Base-by-base conservation (phyloP, 2,329 filamentous ascomycete genomes). In the Podosphaera aphanis region DNA sequence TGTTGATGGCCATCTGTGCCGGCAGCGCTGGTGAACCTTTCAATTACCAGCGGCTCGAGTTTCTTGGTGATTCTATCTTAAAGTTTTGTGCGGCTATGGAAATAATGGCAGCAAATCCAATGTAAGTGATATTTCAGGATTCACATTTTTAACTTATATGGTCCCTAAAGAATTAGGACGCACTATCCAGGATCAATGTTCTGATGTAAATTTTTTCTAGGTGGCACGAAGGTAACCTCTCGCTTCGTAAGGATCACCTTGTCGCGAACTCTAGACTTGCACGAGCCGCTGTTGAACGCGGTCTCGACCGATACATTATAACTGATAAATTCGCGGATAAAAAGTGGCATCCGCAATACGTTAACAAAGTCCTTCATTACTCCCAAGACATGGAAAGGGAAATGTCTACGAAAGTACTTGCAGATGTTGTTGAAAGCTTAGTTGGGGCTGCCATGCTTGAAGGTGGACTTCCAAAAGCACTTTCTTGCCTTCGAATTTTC, bases 11-110 rank as follows among this genome's bases (percentile, higher is more conserved):
- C 1, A 77, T 92, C 43, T 81, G 71, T 44, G 66, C 82, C 0
- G 72, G 77, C 0, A 66, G 66, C 1, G 74, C 82, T 0, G 56
- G 60, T 2, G 74, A 77, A 42, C 59, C 63, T 1, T 68, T 67
- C 0, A 71, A 93, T 51, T 94, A 94, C 56, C 80, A 95, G 54
- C 68, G 80, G 2, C 64, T 93, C 0, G 90, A 95, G 57, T 92
- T 92, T 52, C 63, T 94, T 0, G 90, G 90, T 0, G 88, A 95
- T 55, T 76, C 75, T 0, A 66, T 93, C 1, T 66, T 95, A 33
- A 95, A 95, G 55, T 72, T 79, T 47, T 74, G 73, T 41, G 69
- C 79, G 0, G 74, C 76, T 0, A 59, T 83, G 1, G 77, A 84
- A 46, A 66, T 86, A 2, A 63, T 66, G 16, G 66, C 68, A 16